Evolutionary conservation across 495 filamentous ascomycete genomes (phyloP).

Genomic region (Pyrenula massariospora): DNA sequence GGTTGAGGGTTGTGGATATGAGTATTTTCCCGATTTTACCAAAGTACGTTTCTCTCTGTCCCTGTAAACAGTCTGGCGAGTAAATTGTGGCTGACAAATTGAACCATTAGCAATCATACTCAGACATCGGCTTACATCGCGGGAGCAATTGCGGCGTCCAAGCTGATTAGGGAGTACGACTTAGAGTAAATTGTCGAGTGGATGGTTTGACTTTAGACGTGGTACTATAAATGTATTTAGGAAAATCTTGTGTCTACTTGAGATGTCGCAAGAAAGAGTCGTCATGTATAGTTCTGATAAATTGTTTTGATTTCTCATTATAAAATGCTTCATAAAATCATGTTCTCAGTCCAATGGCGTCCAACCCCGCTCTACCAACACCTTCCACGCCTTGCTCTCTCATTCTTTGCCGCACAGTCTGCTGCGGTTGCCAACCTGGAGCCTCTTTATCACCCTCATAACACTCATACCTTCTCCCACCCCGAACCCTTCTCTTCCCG

Average conservation of each 20-base stretch:
- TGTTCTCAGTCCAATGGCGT: background rate
- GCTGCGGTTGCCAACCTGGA: background rate
- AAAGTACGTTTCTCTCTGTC: constrained; percentile 13
- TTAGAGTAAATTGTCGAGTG: no score
- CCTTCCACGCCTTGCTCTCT: background rate
- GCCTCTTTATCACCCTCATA: background rate
- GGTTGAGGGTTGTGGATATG: constrained; percentile 52
- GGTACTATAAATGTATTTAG: no score
- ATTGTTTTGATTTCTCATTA: background rate
- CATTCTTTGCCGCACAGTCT: background rate
- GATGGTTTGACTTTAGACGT: background rate
- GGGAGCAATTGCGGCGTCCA: constrained; percentile 6
- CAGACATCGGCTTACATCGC: constrained; percentile 27
- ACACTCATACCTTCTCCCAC: background rate
- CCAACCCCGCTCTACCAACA: background rate
- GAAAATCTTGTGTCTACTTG: no score
- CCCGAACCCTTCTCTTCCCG: background rate
- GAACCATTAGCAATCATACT: constrained; percentile 21
- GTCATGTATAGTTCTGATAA: no score
- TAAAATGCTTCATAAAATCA: background rate
- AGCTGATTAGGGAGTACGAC: constrained; percentile 13
- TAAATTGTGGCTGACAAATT: no score
- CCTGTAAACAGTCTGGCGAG: background rate
- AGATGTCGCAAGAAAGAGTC: no score
- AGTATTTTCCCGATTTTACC: constrained; percentile 50